Evolutionary conservation across 2,329 filamentous ascomycete genomes (phyloP), one percentile per base, ranked within the genome.

Genomic region (Aureobasidium sp.): DNA sequence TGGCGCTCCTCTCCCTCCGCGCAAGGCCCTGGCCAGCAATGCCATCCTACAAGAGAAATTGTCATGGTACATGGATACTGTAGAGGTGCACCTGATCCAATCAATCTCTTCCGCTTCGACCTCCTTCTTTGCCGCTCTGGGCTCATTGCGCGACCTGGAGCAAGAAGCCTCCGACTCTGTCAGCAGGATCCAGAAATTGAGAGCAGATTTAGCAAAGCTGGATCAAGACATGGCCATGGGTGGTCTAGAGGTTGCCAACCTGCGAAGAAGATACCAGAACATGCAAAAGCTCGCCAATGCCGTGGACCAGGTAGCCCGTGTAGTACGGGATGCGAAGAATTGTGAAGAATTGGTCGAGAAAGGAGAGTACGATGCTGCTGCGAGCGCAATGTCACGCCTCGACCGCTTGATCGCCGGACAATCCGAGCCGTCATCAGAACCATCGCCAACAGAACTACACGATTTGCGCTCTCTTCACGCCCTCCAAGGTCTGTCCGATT

Each of bases 31-130:
- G 32, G 93, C 93, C 8, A 97, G 92, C 0, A 99, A 99, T 75
- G 94, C 94, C 0, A 99, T 99, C 63, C 75, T 99, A 39, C 94
- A 99, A 72, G 94, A 99, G 75, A 99, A 99, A 75, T 79, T 99
- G 13, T 97, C 94, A 0, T 99, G 94, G 94, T 99, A 99, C 73
- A 96, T 99, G 91, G 94, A 99, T 72, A 99, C 94, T 0, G 91
- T 99, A 27, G 94, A 99, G 72, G 91, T 99, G 60, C 94, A 99
- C 72, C 79, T 99, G 8, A 97, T 99, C 68, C 91, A 90, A 36
- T 96, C 92, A 0, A 99, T 99, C 65, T 97, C 93, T 2, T 91
- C 90, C 0, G 94, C 94, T 1, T 97, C 94, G 0, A 91, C 91
- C 0, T 96, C 93, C 0, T 99, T 99, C 74, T 99, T 99, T 70